A percentile compares a stretch with the other conserved stretches of the same genome.
Conservation (phyloP, 352 stramenopile species). For the Phytopythium delawarense region DNA sequence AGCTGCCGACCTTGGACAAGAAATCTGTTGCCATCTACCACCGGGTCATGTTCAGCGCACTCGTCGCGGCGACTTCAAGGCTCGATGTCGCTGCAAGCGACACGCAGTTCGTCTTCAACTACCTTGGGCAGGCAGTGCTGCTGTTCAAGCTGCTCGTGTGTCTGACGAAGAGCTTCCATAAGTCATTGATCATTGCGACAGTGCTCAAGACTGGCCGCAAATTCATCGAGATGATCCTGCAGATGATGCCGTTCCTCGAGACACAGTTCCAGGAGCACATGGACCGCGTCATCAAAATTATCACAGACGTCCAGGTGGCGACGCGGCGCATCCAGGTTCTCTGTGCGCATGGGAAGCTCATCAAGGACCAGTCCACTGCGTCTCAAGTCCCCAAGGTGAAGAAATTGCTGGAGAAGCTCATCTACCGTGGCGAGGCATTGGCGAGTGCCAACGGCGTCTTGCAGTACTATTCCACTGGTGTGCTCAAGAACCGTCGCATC, state of each 20-base stretch:
- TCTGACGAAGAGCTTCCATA: conserved; percentile 58
- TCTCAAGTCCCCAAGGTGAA: conserved; percentile 65
- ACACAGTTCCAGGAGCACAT: conserved; percentile 39
- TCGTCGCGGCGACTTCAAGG: conserved; percentile 30
- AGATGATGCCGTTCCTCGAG: conserved; percentile 55
- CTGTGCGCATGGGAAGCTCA: conserved; percentile 55
- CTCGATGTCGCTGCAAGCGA: conserved; percentile 26
- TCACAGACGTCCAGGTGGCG: conserved; percentile 52
- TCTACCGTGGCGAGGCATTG: conserved; percentile 53
- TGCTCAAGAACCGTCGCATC: conserved; percentile 66
- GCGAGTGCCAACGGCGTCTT: conserved; percentile 50
- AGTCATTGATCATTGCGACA: conserved; percentile 34
- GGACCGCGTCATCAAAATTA: conserved; percentile 45
- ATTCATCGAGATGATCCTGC: conserved; percentile 48
- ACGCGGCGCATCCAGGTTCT: conserved; percentile 60
- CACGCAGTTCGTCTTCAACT: conserved; percentile 31
- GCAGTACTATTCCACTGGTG: conserved; percentile 52
- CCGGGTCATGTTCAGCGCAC: conserved; percentile 39
- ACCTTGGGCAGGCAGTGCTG: conserved; percentile 43
- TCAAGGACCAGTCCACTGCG: conserved; percentile 45
- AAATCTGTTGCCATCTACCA: conserved; percentile 47
- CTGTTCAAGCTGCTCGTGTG: conserved; percentile 62
- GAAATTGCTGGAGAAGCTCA: conserved; percentile 52
- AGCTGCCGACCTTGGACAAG: conserved; percentile 45
- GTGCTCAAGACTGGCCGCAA: conserved; percentile 51